phyloP scores from a whole-genome alignment of 768 basidiomycete genomes.

The Boletus rubropictus region DNA sequence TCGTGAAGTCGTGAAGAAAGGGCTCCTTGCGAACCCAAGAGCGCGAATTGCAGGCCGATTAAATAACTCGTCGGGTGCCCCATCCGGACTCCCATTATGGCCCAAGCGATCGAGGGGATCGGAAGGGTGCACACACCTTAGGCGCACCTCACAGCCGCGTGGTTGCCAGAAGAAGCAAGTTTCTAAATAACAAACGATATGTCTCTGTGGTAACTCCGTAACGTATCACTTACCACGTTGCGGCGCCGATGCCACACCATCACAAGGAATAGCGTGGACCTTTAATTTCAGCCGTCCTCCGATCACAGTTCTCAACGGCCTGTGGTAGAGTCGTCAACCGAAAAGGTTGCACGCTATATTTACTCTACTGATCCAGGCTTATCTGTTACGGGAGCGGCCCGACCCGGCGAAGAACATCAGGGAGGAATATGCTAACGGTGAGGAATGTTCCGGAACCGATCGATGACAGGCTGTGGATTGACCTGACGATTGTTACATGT shows the following conservation, averaged over 20 bases:
- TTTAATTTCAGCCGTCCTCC: neutral
- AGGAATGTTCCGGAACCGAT: neutral
- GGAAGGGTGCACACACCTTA: neutral
- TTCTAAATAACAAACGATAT: neutral
- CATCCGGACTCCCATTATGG: constrained; percentile 3
- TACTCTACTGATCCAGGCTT: neutral
- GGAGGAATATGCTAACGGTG: neutral
- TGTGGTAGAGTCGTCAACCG: no score
- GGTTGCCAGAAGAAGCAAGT: neutral
- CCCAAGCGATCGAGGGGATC: constrained; percentile 4
- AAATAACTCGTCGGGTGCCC: constrained; percentile 13
- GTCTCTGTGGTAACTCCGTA: no score
- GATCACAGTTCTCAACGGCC: no score
- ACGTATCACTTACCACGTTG: no score
- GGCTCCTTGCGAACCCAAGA: neutral
- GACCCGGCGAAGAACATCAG: neutral
- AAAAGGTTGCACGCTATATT: neutral
- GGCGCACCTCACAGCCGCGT: constrained; percentile 2
- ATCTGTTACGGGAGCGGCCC: neutral
- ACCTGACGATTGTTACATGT: constrained; percentile 5
- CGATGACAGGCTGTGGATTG: neutral
- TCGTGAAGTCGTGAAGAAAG: constrained; percentile 18
- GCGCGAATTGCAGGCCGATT: constrained; percentile 6
- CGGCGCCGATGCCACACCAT: no score
- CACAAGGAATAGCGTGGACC: no score